A percentile compares a stretch with the other conserved stretches of the same genome.
These are phyloP conservation scores for Dothistroma pini DNA, from an alignment of 2,329 filamentous ascomycete genomes.

Conservation along the genomic window DNA sequence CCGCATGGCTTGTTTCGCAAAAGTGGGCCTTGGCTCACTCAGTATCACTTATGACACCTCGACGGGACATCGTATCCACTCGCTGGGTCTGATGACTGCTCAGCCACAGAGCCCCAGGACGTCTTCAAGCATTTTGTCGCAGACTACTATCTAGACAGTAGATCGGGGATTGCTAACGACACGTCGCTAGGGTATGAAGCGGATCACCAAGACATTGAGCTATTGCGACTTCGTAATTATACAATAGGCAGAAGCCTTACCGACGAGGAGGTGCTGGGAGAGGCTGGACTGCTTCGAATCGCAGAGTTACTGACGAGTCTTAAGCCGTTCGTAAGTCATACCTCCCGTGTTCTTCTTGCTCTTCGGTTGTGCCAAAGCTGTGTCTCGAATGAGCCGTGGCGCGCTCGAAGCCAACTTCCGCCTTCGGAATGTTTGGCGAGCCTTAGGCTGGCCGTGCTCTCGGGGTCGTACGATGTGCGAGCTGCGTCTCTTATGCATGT, in stretches of 20 bases:
- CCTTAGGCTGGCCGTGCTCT: neutral
- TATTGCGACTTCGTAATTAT: slow-evolving; percentile 77
- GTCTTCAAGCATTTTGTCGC: too few species aligned
- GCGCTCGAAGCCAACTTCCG: slow-evolving; percentile 5
- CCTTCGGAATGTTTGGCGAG: neutral
- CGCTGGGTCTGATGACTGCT: too few species aligned
- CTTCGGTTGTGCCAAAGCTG: neutral
- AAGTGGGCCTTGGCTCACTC: neutral
- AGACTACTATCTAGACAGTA: too few species aligned
- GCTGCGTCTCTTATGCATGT: neutral
- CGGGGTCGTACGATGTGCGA: neutral
- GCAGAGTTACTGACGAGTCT: slow-evolving; percentile 62
- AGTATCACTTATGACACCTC: neutral
- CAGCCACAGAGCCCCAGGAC: too few species aligned
- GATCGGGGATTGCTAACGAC: neutral
- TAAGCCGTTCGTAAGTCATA: slow-evolving; percentile 70
- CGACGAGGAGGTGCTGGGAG: slow-evolving; percentile 61
- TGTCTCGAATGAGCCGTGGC: slow-evolving; percentile 10
- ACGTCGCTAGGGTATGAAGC: slow-evolving; percentile 3
- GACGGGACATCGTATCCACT: neutral
- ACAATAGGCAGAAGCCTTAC: slow-evolving; percentile 65
- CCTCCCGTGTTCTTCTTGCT: neutral
- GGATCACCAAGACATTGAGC: slow-evolving; percentile 72
- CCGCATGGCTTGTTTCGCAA: neutral
- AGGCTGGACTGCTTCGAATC: slow-evolving; percentile 63